Percentiles rank a stretch among this genome's conserved stretches.
These are phyloP conservation scores for Chlamydomonas schloesseri DNA, from an alignment of 139 green algal genomes.

Conservation along the genomic window DNA sequence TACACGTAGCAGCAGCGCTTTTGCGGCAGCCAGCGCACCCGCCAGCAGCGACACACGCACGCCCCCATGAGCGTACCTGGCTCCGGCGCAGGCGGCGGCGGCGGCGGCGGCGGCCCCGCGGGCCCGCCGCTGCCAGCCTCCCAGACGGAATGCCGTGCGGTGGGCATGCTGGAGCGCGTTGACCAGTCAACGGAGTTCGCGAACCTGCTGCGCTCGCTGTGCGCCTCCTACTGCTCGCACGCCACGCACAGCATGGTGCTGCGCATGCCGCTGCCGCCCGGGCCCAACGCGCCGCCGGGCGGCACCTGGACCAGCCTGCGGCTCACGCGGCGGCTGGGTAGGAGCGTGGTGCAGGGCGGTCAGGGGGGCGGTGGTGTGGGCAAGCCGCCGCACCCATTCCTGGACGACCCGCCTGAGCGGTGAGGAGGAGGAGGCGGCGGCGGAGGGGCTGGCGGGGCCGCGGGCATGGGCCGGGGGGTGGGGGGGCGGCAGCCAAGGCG, in stretches of 20 bases:
- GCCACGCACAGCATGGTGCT: not conserved
- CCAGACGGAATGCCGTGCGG: constrained; percentile 25
- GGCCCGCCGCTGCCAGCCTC: not conserved
- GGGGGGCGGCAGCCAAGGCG: too few relatives aligned
- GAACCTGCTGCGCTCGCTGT: constrained; percentile 27
- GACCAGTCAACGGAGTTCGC: not conserved
- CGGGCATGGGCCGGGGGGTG: not conserved
- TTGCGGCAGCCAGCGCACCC: not conserved
- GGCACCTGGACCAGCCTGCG: not conserved
- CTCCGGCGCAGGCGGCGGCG: not conserved
- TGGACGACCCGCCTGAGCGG: constrained; percentile 31
- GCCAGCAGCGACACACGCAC: not conserved
- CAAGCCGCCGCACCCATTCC: constrained; percentile 5
- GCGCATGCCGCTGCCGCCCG: constrained; percentile 10
- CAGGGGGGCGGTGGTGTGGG: not conserved
- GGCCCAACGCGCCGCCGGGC: not conserved
- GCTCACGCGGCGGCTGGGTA: constrained; percentile 7
- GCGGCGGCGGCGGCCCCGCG: too few relatives aligned
- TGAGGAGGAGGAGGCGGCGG: not conserved
- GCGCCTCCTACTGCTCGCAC: constrained; percentile 17
- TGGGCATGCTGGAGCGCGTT: constrained; percentile 3
- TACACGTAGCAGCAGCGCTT: too few relatives aligned
- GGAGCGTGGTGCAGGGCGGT: not conserved
- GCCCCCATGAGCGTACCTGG: constrained; percentile 1
- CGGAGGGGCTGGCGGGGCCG: not conserved